A percentile compares a stretch with the other conserved stretches of the same genome.
phyloP scores from a whole-genome alignment of 1,284 basidiomycete genomes.

The Austroboletus novae-zelandiae region DNA sequence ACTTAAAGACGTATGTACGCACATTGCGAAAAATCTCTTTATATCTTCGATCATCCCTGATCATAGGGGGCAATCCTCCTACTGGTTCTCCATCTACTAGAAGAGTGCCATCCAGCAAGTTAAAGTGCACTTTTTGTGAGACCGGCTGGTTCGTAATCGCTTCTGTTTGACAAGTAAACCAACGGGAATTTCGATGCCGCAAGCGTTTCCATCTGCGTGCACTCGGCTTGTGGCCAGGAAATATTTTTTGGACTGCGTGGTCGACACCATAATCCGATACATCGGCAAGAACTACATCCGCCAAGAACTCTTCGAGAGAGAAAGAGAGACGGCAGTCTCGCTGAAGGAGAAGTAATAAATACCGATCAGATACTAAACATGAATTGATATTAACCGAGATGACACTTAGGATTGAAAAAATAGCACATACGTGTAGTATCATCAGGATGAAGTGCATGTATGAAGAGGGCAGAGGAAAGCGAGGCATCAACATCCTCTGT shows the following conservation, averaged over 20 bases:
- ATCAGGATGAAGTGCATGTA: background rate
- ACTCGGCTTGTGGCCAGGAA: slow-evolving; percentile 19
- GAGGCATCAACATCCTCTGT: background rate
- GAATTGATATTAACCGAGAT: background rate
- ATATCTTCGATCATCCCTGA: slow-evolving; percentile 13
- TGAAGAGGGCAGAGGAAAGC: background rate
- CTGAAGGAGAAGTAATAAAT: background rate
- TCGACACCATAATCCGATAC: slow-evolving; percentile 26
- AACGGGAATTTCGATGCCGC: background rate
- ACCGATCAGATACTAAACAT: background rate
- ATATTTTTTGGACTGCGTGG: slow-evolving; percentile 30
- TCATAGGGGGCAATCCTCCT: slow-evolving; percentile 35
- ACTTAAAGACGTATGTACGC: background rate
- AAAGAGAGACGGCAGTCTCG: background rate
- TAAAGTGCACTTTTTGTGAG: slow-evolving; percentile 8
- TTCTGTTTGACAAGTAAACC: background rate
- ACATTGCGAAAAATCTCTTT: background rate
- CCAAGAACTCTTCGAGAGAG: background rate
- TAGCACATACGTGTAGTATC: background rate
- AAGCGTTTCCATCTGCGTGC: background rate
- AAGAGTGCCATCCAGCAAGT: background rate
- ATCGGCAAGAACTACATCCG: slow-evolving; percentile 1
- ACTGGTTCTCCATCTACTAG: slow-evolving; percentile 35
- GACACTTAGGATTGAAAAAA: background rate
- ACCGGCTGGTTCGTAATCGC: background rate